phyloP scores from a whole-genome alignment of 345 rosid species.

The Lenwebbia sp. region DNA sequence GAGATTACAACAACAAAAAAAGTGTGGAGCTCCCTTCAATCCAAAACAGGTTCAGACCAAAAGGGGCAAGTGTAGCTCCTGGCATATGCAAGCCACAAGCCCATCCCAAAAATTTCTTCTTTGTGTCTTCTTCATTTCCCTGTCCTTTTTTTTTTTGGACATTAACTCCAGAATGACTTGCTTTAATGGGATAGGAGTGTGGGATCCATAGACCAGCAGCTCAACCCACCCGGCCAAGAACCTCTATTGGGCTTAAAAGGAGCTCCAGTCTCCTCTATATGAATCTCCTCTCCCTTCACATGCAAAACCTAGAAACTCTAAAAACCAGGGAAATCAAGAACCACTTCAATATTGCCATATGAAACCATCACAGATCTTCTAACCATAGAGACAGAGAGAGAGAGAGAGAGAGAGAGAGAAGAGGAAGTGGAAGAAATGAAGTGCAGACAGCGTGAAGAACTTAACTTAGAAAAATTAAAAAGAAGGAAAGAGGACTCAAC shows the following conservation, averaged over 20 bases:
- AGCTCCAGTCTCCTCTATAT: conserved; percentile 44
- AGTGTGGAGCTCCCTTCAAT: conserved; percentile 92
- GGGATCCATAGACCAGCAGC: conserved; percentile 95
- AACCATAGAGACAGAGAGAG: background rate
- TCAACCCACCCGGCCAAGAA: conserved; percentile 38
- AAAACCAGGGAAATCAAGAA: background rate
- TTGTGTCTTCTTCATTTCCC: background rate
- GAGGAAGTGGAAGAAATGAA: background rate
- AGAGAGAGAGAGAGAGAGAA: background rate
- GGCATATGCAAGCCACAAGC: conserved; percentile 79
- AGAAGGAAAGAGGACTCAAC: background rate
- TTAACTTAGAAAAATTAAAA: background rate
- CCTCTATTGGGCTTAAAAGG: conserved; percentile 80
- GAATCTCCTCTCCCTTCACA: background rate
- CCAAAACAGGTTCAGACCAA: conserved; percentile 55
- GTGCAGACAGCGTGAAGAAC: background rate
- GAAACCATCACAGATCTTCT: background rate
- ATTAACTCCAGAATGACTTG: conserved; percentile 3
- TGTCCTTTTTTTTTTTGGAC: background rate
- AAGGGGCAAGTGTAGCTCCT: conserved; percentile 52
- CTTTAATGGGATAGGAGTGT: conserved; percentile 25
- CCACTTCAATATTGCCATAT: background rate
- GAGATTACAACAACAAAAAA: background rate
- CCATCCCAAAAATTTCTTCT: conserved; percentile 1
- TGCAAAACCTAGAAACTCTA: background rate